Evolutionary conservation across 768 basidiomycete genomes (phyloP), one percentile per base, ranked within the genome.

Genomic region (Hygrophoropsis aurantiaca): DNA sequence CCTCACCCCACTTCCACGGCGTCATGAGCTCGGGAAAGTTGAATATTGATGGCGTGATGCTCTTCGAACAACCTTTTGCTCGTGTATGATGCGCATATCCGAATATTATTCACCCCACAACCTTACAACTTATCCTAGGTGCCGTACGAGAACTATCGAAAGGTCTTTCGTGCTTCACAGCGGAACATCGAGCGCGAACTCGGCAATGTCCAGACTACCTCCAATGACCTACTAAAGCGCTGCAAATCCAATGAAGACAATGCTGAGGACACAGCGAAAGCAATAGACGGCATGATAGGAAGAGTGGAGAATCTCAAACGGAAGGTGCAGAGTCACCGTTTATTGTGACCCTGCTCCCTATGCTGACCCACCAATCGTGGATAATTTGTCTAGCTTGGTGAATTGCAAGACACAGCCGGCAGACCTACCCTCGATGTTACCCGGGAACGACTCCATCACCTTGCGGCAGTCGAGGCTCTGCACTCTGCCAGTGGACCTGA

Each of bases 91-190:
- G 26, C 20, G 20, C 46, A 27, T 16, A 36, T 18, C 18, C 10
- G n/a, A 24, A 21, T 39, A 21, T 18, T 19, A 30, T 39, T 40
- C 44, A 20, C 11, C 25, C 30, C 27, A 51, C 26, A 30, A 39
- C n/a, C 25, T 33, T 32, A 51, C 26, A 30, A 39, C n/a, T 15
- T 39, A 34, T 39, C 24, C 32, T 54, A 94, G 92, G 89, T 92
- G 11, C 92, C 92, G 10, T 90, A 86, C 66, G 92, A 94, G 71
- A 87, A 87, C 56, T 89, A 91, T 59, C 84, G 89, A 57, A 90
- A 87, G 67, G 77, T 85, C n/a, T 94, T 94, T 60, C 82, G 91
- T 26, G 78, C 84, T 15, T 83, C 85, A 1, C 90, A 92, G 62
- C 83, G 82, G 68, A 77, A 83, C 51, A 82, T 92, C 45, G 92